phyloP scores from a whole-genome alignment of 345 rosid genomes.

The Citrus trifoliata region DNA sequence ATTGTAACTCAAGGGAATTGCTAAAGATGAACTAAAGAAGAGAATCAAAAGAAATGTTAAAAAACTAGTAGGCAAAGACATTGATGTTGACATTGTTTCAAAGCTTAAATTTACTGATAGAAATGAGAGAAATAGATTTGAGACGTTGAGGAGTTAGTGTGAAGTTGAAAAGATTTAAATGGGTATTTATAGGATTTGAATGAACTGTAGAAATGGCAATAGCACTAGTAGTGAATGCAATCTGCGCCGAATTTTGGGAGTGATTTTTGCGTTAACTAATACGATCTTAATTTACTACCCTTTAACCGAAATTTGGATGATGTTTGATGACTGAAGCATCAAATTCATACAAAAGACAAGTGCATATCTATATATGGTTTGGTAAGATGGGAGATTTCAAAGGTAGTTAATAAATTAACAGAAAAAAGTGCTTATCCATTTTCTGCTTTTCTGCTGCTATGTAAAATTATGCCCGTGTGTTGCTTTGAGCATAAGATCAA shows the following conservation, averaged over 20 bases:
- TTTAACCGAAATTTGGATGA: neutral
- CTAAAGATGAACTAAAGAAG: conserved; percentile 4
- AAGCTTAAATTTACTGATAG: conserved; percentile 7
- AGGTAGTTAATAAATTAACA: neutral
- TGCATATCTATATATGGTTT: neutral
- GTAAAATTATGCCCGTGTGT: neutral
- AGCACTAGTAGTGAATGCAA: neutral
- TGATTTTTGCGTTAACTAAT: too few species aligned
- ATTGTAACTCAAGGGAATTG: conserved; percentile 32
- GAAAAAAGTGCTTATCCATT: neutral
- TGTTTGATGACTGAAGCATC: neutral
- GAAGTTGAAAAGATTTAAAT: neutral
- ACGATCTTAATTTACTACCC: too few species aligned
- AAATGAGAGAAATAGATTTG: conserved; percentile 1
- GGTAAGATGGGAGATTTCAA: neutral
- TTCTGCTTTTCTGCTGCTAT: neutral
- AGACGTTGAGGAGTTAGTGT: neutral
- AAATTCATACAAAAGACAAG: neutral
- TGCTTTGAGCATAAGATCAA: neutral
- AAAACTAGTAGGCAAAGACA: neutral
- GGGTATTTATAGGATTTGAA: neutral
- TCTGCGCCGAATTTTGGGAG: neutral
- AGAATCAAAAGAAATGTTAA: conserved; percentile 1
- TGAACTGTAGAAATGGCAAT: too few species aligned
- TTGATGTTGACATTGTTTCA: conserved; percentile 27